A percentile compares a stretch with the other conserved stretches of the same genome.
These are phyloP conservation scores for Leccinum insolens DNA, from an alignment of 1,284 basidiomycete species.

Conservation along the genomic window DNA sequence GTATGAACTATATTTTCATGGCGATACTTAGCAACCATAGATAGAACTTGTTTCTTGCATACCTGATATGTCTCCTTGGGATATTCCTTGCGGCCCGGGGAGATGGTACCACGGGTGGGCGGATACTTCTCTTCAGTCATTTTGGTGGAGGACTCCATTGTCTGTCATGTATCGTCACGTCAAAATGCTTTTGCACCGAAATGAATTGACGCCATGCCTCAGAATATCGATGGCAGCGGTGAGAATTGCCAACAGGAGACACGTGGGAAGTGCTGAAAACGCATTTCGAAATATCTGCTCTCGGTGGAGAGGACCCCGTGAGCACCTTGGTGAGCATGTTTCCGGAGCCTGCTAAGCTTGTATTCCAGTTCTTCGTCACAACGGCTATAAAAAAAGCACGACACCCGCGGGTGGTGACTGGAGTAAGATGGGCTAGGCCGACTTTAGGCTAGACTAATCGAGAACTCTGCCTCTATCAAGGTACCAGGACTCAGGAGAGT, in stretches of 20 bases:
- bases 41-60: neutral
- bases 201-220: constrained; percentile 10
- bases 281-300: too few species aligned
- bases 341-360: too few species aligned
- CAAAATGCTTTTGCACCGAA: neutral
- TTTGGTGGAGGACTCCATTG: neutral
- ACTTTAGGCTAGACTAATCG: neutral
- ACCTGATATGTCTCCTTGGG: too few species aligned
- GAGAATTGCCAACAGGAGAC: neutral
- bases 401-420: neutral
- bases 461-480: constrained; percentile 1
- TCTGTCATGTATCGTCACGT: too few species aligned
- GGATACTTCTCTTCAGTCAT: too few species aligned
- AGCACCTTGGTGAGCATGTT: too few species aligned
- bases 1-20: neutral
- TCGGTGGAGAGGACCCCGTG: neutral
- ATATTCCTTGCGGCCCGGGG: too few species aligned
- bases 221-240: neutral
- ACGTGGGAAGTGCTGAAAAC: too few species aligned
- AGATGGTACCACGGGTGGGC: too few species aligned
- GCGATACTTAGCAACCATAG: neutral
- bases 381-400: neutral
- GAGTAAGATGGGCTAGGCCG: constrained; percentile 8
- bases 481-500: neutral
- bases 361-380: too few species aligned